phyloP scores from a whole-genome alignment of 257 asterid species.

The Salvia miltiorrhiza region DNA sequence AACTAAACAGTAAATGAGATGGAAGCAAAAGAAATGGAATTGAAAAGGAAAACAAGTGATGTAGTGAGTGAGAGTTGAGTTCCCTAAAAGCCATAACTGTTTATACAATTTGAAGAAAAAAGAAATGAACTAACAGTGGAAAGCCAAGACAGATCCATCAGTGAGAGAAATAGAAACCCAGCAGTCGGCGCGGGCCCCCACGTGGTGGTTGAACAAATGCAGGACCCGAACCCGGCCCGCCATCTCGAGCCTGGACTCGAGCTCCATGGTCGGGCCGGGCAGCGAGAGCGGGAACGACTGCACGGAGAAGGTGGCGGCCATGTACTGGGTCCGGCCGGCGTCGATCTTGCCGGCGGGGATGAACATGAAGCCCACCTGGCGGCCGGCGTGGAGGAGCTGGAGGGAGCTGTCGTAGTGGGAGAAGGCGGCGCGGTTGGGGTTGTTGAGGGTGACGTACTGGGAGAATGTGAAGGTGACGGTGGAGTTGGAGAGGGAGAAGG shows the following conservation, averaged over 20 bases:
- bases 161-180: conserved; percentile 50
- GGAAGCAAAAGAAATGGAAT: neutral
- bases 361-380: conserved; percentile 79
- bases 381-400: conserved; percentile 62
- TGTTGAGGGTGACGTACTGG: conserved; percentile 59
- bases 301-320: conserved; percentile 80
- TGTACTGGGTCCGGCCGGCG: conserved; percentile 58
- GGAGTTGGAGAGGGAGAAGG: conserved; percentile 64
- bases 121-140: conserved; percentile 47
- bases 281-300: conserved; percentile 54
- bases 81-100: neutral
- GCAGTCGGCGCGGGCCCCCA: conserved; percentile 64
- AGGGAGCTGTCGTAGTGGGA: conserved; percentile 86
- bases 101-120: neutral
- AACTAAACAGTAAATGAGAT: neutral
- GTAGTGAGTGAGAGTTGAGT: neutral
- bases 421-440: conserved; percentile 77
- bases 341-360: conserved; percentile 82
- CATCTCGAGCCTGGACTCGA: conserved; percentile 71
- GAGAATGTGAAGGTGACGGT: conserved; percentile 80
- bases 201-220: conserved; percentile 64
- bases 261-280: conserved; percentile 69
- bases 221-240: conserved; percentile 78
- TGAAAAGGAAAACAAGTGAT: neutral
- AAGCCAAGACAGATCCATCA: conserved; percentile 82